Evolutionary conservation across 2,329 filamentous ascomycete species (phyloP), one percentile per base, ranked within the genome.

Genomic region (Ilyonectria robusta): DNA sequence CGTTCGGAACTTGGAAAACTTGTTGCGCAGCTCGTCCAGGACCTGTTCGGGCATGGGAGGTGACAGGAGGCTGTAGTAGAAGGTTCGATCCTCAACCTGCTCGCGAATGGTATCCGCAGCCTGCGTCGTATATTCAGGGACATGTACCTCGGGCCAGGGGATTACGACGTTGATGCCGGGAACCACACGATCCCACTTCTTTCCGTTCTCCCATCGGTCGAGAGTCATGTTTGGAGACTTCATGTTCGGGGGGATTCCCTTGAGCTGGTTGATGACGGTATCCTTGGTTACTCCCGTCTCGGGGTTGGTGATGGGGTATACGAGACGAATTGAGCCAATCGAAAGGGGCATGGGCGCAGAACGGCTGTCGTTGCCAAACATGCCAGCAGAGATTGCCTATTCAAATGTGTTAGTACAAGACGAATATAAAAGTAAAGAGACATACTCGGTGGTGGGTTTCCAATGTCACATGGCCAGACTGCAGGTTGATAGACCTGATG

Each of bases 11-110:
- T 88, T 89, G 73, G 91, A 93, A 86, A 91, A 97, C 78, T 91
- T 92, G 84, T 93, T 92, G 78, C 94, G 88, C 78, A 98, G 85
- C 85, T 98, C 95, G 79, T 97, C 91, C 71, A 97, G 87, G 42
- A 98, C 88, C n/a, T 81, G 83, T 33, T 85, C 82, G 6, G 95
- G 94, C 87, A 97, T 94, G 15, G 95, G 95, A 29, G 93, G 87
- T 17, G 87, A 85, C 31, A 94, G 84, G 26, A 98, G 85, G 40
- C 90, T 93, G n/a, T 95, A 94, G 61, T 91, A 85, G 78, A 93
- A 97, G 1, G 93, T 93, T 76, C 84, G 86, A 70, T 89, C 86
- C 76, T 97, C 93, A 65, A 94, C 92, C 62, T 91, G 87, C 78
- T 92, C 89, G 71, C 93, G 92, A 51, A 90, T 82, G 3, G 95